phyloP scores from a whole-genome alignment of 441 rosid genomes.

The Adansonia grandidieri region DNA sequence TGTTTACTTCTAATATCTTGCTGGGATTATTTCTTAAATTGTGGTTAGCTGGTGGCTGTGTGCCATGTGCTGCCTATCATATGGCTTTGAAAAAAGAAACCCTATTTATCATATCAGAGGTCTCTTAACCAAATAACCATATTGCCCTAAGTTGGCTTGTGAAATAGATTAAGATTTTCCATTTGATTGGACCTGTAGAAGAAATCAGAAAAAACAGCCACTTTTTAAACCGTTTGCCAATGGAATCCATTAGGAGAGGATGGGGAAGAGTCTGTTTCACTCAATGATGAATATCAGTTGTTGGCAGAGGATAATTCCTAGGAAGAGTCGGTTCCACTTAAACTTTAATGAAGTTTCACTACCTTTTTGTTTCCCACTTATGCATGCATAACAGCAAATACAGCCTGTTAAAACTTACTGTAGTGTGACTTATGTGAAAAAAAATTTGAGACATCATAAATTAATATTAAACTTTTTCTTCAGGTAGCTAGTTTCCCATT shows the following conservation, averaged over 20 bases:
- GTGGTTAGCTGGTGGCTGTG: neutral
- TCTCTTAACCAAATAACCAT: neutral
- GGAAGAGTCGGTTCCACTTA: neutral
- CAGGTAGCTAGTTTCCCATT: constrained; percentile 99
- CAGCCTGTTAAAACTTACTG: neutral
- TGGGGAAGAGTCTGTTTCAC: constrained; percentile 1
- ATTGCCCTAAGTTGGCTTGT: neutral
- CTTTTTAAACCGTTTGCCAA: no score
- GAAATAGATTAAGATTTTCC: neutral
- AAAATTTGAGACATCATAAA: no score
- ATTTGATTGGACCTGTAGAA: constrained; percentile 6
- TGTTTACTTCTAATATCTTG: neutral
- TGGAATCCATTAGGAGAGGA: neutral
- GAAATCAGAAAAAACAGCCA: neutral
- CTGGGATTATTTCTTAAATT: neutral
- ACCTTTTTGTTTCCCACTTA: neutral
- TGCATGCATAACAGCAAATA: neutral
- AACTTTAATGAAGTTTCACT: neutral
- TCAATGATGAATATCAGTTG: neutral
- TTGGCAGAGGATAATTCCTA: neutral
- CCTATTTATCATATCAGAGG: no score
- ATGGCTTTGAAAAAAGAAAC: no score
- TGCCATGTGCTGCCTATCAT: neutral
- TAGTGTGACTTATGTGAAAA: neutral
- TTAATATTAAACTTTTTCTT: constrained; percentile 19